Conservation (phyloP, 345 rosid species). For the Populus davidiana region DNA sequence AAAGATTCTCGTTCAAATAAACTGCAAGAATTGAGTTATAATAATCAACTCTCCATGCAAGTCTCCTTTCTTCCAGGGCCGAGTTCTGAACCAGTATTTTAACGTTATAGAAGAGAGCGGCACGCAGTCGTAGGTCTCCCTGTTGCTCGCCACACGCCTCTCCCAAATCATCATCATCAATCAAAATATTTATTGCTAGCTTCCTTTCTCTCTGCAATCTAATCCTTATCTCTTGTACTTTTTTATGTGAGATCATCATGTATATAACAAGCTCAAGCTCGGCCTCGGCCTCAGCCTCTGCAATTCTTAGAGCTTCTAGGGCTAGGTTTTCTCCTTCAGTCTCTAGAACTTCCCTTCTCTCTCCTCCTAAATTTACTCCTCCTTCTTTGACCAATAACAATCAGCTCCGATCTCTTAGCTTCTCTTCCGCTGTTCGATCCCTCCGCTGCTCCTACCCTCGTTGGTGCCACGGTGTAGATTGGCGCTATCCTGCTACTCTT, state of each 20-base stretch:
- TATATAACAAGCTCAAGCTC: conserved; percentile 42
- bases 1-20: no score
- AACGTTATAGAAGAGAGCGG: conserved; percentile 4
- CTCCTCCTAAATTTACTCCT: conserved; percentile 13
- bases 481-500: conserved; percentile 54
- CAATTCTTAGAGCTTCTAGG: conserved; percentile 66
- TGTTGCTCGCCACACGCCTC: conserved; percentile 20
- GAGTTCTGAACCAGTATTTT: not conserved
- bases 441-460: conserved; percentile 47
- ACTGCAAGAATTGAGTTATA: no score
- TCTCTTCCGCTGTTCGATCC: conserved; percentile 48
- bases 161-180: not conserved
- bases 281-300: conserved; percentile 36
- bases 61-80: not conserved
- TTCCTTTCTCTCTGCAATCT: not conserved
- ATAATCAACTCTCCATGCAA: not conserved
- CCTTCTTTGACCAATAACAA: conserved; percentile 21
- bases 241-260: conserved; percentile 49
- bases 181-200: not conserved
- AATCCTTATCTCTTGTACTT: not conserved
- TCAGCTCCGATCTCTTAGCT: conserved; percentile 47
- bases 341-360: not conserved
- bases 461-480: conserved; percentile 75
- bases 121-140: conserved; percentile 19
- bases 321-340: conserved; percentile 28